Evolutionary conservation across 2,329 filamentous ascomycete genomes (phyloP).

Genomic region (Ascomycota sp.): DNA sequence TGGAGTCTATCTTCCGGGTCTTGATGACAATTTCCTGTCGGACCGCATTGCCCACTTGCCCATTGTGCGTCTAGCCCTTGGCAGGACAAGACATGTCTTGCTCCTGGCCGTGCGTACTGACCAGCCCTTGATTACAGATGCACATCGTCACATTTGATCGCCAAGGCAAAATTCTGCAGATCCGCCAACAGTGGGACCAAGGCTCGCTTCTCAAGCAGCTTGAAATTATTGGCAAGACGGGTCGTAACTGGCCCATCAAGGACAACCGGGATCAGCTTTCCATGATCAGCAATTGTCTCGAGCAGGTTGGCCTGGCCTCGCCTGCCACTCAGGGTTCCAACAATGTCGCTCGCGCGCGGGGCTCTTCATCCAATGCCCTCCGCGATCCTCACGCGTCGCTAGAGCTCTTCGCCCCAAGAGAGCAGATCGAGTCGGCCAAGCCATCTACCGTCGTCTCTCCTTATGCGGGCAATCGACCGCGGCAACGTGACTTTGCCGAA

Average conservation of each 20-base stretch:
- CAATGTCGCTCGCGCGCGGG: conserved; percentile 24
- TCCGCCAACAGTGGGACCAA: conserved; percentile 91
- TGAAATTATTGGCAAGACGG: conserved; percentile 77
- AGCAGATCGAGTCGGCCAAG: conserved; percentile 33
- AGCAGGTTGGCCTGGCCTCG: conserved; percentile 18
- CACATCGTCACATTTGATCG: conserved; percentile 76
- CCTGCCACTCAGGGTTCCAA: conserved; percentile 13
- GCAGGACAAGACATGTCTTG: not conserved
- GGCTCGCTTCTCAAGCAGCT: conserved; percentile 80
- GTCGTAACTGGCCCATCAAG: conserved; percentile 86
- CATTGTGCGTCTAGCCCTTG: conserved; percentile 39
- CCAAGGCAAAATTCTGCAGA: conserved; percentile 60
- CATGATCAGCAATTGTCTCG: conserved; percentile 45
- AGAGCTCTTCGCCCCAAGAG: conserved; percentile 52
- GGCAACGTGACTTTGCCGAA: conserved; percentile 51
- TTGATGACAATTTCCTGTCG: conserved; percentile 87
- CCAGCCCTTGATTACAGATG: conserved; percentile 27
- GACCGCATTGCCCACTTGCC: conserved; percentile 63
- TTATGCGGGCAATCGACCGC: conserved; percentile 37
- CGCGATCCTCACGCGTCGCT: conserved; percentile 52
- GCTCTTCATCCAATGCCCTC: conserved; percentile 30
- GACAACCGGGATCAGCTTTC: conserved; percentile 70
- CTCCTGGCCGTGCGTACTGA: conserved; percentile 1
- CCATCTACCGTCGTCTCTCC: conserved; percentile 32
- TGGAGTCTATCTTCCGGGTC: conserved; percentile 65